A percentile compares a stretch with the other conserved stretches of the same genome.
phyloP scores from a whole-genome alignment of 495 filamentous ascomycete genomes.

The Aspergillus biplanus region DNA sequence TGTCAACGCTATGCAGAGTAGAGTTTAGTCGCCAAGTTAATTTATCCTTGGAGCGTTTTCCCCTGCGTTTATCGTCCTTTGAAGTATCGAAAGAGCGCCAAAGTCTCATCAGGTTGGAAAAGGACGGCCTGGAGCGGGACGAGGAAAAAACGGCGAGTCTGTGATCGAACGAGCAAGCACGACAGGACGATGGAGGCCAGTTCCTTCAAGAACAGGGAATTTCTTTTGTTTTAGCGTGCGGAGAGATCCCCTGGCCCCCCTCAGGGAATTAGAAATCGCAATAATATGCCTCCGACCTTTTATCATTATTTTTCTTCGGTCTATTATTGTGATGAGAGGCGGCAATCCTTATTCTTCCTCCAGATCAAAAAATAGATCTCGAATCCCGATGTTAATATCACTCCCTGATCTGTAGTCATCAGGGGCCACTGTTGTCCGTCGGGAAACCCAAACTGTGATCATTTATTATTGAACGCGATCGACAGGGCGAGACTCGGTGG shows the following conservation, averaged over 20 bases:
- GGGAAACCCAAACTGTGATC: background rate
- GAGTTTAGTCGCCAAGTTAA: too few relatives aligned
- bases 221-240: background rate
- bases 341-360: too few relatives aligned
- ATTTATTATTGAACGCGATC: slow-evolving; percentile 29
- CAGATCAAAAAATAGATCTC: too few relatives aligned
- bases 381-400: background rate
- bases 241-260: background rate
- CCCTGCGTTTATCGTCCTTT: too few relatives aligned
- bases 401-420: background rate
- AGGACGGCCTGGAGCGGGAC: background rate
- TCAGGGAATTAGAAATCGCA: background rate
- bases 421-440: background rate
- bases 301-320: too few relatives aligned
- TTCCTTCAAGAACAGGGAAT: background rate
- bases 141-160: background rate
- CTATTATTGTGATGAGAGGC: too few relatives aligned
- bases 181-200: background rate
- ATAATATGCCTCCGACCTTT: too few relatives aligned
- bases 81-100: too few relatives aligned
- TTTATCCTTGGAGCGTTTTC: too few relatives aligned
- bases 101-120: background rate
- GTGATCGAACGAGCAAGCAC: background rate
- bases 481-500: slow-evolving; percentile 25
- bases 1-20: too few relatives aligned